These are phyloP conservation scores for Populus ilicifolia DNA, from an alignment of 345 rosid species.

Conservation along the genomic window DNA sequence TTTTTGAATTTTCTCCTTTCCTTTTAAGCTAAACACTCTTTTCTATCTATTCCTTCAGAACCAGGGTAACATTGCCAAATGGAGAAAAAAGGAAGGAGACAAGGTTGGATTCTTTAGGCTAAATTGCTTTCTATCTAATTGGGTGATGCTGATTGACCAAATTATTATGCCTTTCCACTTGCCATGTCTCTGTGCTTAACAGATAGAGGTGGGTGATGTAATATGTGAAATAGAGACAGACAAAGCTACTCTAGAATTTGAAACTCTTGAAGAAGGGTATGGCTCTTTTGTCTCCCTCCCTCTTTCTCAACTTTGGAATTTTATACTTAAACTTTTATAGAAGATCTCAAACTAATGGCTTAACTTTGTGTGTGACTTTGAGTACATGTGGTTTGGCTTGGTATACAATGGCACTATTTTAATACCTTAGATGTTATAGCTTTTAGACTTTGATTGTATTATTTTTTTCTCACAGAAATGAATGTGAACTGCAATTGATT, in stretches of 20 bases:
- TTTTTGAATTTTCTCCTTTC: slow-evolving; percentile 1
- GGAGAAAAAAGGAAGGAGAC: slow-evolving; percentile 96
- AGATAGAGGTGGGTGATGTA: slow-evolving; percentile 97
- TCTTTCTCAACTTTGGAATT: neutral
- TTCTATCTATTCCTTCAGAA: slow-evolving; percentile 46
- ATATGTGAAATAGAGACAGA: slow-evolving; percentile 98
- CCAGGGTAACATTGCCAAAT: slow-evolving; percentile 82
- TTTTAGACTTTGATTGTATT: neutral
- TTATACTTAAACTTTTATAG: neutral
- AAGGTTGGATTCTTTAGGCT: slow-evolving; percentile 53
- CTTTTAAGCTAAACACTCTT: slow-evolving; percentile 21
- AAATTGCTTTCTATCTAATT: slow-evolving; percentile 3
- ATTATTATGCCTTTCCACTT: slow-evolving; percentile 16
- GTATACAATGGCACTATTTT: too few species aligned
- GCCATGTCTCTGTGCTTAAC: slow-evolving; percentile 29
- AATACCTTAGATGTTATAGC: too few species aligned
- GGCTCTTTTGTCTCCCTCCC: slow-evolving; percentile 1
- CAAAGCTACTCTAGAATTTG: slow-evolving; percentile 95
- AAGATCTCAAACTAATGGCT: neutral
- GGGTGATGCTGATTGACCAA: neutral
- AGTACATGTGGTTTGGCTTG: neutral
- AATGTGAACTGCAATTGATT: neutral
- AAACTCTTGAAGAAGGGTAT: slow-evolving; percentile 96
- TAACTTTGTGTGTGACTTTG: neutral
- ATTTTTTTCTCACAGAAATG: neutral